phyloP scores from a whole-genome alignment of 2,329 filamentous ascomycete genomes.

The Lomentospora prolificans region DNA sequence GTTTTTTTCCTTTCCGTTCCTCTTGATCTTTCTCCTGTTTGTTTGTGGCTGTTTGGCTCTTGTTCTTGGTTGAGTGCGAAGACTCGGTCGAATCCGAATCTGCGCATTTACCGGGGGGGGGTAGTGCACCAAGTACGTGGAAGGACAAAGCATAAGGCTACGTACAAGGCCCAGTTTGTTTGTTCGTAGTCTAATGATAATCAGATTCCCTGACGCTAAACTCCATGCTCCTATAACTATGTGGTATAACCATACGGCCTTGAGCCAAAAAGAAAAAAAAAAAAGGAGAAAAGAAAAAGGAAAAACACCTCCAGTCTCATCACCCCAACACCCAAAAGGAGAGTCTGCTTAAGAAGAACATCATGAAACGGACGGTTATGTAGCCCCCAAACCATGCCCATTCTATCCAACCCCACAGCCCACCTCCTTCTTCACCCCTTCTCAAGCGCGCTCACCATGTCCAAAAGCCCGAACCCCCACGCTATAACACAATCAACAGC shows the following conservation, averaged over 20 bases:
- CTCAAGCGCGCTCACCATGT: background rate
- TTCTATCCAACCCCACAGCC: no score
- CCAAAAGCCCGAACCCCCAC: background rate
- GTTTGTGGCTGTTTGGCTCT: background rate
- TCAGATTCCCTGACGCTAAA: background rate
- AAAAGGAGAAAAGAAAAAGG: constrained; percentile 7
- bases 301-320: background rate
- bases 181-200: background rate
- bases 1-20: background rate
- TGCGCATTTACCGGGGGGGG: no score
- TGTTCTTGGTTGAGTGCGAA: no score
- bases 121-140: no score
- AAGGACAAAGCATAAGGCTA: no score
- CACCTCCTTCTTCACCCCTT: background rate
- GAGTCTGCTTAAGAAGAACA: background rate
- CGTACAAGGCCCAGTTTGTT: no score
- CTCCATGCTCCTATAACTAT: background rate
- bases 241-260: background rate
- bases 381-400: background rate
- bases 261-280: background rate
- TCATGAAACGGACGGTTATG: background rate
- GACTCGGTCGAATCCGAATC: no score
- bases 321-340: background rate
- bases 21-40: background rate
- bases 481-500: constrained; percentile 55